These are phyloP conservation scores for Exophiala aquamarina DNA, from an alignment of 2,329 filamentous ascomycete species.

Conservation along the genomic window DNA sequence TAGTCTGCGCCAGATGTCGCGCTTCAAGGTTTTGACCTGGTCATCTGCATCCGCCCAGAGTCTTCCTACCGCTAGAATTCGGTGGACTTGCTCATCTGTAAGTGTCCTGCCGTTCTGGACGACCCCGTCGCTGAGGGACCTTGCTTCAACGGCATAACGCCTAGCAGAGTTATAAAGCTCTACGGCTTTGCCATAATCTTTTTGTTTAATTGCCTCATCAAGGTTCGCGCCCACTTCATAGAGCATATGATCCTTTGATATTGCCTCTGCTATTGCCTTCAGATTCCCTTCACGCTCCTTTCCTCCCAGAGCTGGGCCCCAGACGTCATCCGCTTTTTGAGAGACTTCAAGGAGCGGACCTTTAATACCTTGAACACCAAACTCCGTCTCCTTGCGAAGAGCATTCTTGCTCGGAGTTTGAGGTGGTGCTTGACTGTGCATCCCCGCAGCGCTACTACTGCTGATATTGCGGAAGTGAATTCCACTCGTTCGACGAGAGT, in stretches of 20 bases:
- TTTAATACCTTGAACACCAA: slow-evolving; percentile 85
- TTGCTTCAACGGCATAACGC: slow-evolving; percentile 76
- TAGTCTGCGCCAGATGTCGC: slow-evolving; percentile 82
- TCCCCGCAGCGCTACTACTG: slow-evolving; percentile 38
- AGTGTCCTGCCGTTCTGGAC: slow-evolving; percentile 55
- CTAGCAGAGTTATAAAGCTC: slow-evolving; percentile 85
- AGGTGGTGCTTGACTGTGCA: slow-evolving; percentile 37
- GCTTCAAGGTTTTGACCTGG: slow-evolving; percentile 83
- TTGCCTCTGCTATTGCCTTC: slow-evolving; percentile 70
- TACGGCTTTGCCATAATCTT: slow-evolving; percentile 83
- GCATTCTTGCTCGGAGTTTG: slow-evolving; percentile 80
- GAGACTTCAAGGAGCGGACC: slow-evolving; percentile 83
- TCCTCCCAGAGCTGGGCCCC: slow-evolving; percentile 90
- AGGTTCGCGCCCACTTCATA: slow-evolving; percentile 78
- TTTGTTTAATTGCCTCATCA: slow-evolving; percentile 81
- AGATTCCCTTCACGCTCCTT: slow-evolving; percentile 87
- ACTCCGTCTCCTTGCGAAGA: slow-evolving; percentile 87
- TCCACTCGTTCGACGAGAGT: slow-evolving; percentile 66
- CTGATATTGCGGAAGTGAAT: slow-evolving; percentile 57
- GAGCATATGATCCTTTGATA: slow-evolving; percentile 77
- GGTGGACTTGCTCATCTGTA: slow-evolving; percentile 77
- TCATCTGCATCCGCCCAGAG: slow-evolving; percentile 95
- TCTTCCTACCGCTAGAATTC: slow-evolving; percentile 80
- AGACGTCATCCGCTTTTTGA: slow-evolving; percentile 93
- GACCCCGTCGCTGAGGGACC: slow-evolving; percentile 62